Conservation (phyloP, 345 rosid genomes). For the Hypericum androsaemum region DNA sequence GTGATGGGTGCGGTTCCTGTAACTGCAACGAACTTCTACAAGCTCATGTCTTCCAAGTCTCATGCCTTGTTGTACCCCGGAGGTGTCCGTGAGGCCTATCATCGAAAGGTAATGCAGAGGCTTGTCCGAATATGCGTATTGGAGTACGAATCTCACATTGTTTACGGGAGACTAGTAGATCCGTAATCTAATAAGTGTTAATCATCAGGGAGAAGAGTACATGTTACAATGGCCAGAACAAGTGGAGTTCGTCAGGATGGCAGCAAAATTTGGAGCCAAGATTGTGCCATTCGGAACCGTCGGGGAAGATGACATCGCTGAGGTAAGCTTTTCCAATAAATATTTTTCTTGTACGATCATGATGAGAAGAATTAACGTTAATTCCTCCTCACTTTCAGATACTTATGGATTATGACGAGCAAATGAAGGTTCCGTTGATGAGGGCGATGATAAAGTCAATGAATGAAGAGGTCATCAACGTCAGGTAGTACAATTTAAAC, state of each 20-base stretch:
- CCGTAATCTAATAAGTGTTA: background rate
- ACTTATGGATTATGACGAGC: conserved; percentile 52
- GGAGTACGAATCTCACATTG: too few relatives aligned
- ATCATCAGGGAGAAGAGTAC: conserved; percentile 67
- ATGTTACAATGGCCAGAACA: conserved; percentile 71
- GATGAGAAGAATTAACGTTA: background rate
- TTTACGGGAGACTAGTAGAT: too few relatives aligned
- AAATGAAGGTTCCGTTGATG: conserved; percentile 46
- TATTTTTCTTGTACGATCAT: too few relatives aligned
- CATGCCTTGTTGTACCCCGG: conserved; percentile 75
- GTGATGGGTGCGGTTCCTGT: conserved; percentile 68
- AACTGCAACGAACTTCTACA: conserved; percentile 42
- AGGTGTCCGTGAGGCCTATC: conserved; percentile 75
- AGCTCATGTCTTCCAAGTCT: conserved; percentile 49
- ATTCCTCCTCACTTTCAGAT: conserved; percentile 22
- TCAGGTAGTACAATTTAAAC: conserved; percentile 25
- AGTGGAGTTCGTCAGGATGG: conserved; percentile 76
- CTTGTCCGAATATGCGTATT: too few relatives aligned
- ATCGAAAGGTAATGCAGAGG: conserved; percentile 45
- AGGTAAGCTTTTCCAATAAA: conserved; percentile 29
- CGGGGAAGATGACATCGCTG: conserved; percentile 63
- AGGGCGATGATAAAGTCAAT: conserved; percentile 26
- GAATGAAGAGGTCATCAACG: conserved; percentile 25
- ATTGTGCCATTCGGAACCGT: conserved; percentile 75
- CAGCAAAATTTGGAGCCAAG: conserved; percentile 73